These are phyloP conservation scores for Chalciporus piperatus DNA, from an alignment of 768 basidiomycete species.

Conservation along the genomic window DNA sequence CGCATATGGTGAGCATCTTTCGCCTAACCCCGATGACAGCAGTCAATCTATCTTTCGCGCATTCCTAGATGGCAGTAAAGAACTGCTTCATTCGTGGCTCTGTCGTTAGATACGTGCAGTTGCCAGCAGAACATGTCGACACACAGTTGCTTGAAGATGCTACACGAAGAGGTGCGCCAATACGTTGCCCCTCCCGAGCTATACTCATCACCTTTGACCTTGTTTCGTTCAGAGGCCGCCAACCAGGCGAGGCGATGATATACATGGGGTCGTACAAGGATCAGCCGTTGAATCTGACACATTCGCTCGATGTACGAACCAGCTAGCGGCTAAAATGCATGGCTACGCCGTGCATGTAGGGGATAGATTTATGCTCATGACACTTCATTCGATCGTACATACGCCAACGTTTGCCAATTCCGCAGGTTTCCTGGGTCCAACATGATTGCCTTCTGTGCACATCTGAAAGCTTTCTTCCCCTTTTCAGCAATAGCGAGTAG, in stretches of 20 bases:
- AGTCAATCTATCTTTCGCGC: background rate
- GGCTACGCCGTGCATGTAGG: background rate
- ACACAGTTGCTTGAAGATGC: constrained; percentile 95
- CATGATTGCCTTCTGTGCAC: constrained; percentile 64
- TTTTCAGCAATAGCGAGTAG: constrained; percentile 49
- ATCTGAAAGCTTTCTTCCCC: constrained; percentile 34
- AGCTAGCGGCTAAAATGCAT: background rate
- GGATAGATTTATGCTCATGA: constrained; percentile 20
- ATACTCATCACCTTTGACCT: constrained; percentile 2
- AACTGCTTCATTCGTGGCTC: constrained; percentile 99
- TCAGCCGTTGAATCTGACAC: background rate
- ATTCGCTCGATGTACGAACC: background rate
- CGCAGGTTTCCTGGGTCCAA: constrained; percentile 44
- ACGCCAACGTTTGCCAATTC: constrained; percentile 63
- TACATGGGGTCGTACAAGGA: background rate
- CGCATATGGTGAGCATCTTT: constrained; percentile 79
- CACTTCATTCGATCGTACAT: constrained; percentile 38
- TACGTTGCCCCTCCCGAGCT: background rate
- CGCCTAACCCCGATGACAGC: background rate
- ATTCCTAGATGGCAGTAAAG: constrained; percentile 88
- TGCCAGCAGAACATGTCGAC: constrained; percentile 91
- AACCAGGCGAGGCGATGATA: constrained; percentile 40
- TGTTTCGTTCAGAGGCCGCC: constrained; percentile 34
- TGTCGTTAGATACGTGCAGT: constrained; percentile 95
- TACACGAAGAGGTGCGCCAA: constrained; percentile 78